Conservation (phyloP, 805 yeast species). For the Candida qinlingensis region DNA sequence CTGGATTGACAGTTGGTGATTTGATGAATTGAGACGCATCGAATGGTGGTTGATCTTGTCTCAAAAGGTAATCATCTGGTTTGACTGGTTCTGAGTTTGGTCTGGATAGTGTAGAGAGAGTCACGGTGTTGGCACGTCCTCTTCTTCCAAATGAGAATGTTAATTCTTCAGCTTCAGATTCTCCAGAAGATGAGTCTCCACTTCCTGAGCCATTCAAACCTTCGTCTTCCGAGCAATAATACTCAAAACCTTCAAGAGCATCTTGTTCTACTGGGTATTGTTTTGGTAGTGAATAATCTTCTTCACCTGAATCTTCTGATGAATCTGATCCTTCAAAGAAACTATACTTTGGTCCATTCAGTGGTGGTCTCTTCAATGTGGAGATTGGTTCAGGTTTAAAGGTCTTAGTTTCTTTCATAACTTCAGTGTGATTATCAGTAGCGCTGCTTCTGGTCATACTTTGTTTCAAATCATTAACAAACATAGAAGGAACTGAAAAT, state of each 20-base stretch:
- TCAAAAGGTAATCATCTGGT: neutral
- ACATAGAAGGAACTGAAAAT: constrained; percentile 13
- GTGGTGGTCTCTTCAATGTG: constrained; percentile 1
- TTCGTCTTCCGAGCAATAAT: constrained; percentile 1
- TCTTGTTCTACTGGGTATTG: neutral
- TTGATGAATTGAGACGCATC: neutral
- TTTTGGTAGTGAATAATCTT: neutral
- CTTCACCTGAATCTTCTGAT: constrained; percentile 6
- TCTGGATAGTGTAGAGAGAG: constrained; percentile 9
- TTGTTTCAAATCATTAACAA: constrained; percentile 8
- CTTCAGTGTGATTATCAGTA: neutral
- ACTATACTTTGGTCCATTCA: constrained; percentile 21
- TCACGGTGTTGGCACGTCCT: constrained; percentile 21
- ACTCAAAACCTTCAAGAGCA: constrained; percentile 34
- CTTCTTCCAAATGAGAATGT: constrained; percentile 8
- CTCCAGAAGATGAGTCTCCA: neutral
- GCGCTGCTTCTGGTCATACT: neutral
- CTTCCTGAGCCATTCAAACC: neutral
- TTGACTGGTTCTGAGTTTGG: constrained; percentile 13
- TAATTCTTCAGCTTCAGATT: constrained; percentile 6
- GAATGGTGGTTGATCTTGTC: neutral
- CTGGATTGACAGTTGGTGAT: neutral
- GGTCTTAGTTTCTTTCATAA: neutral
- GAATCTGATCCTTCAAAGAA: constrained; percentile 20
- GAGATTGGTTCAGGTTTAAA: no score